Conservation (phyloP, 1,139 yeast species). For the Blastobotrys indianensis region DNA sequence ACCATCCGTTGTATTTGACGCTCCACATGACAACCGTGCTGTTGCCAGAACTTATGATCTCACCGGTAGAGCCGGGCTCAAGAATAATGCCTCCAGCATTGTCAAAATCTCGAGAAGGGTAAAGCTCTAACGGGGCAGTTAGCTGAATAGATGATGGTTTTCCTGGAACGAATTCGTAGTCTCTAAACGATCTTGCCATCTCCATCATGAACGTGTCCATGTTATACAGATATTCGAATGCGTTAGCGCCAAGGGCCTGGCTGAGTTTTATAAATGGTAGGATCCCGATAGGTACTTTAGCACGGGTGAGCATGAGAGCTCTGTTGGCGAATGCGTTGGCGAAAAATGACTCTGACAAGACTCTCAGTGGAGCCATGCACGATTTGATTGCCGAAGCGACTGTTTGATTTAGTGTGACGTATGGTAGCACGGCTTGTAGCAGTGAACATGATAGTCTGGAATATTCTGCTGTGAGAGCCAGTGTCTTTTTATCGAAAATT, state of each 20-base stretch:
- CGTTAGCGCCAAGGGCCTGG: conserved; percentile 52
- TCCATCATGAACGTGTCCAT: conserved; percentile 56
- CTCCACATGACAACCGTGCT: conserved; percentile 56
- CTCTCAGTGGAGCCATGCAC: conserved; percentile 52
- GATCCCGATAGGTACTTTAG: conserved; percentile 70
- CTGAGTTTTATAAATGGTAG: conserved; percentile 58
- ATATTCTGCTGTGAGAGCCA: conserved; percentile 45
- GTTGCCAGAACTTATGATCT: conserved; percentile 38
- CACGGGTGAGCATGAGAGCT: conserved; percentile 54
- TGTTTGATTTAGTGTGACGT: conserved; percentile 52
- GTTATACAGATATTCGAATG: conserved; percentile 54
- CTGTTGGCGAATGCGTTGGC: conserved; percentile 48
- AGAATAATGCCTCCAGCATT: conserved; percentile 38
- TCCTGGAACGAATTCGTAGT: conserved; percentile 31
- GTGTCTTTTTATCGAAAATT: conserved; percentile 33
- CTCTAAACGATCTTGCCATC: conserved; percentile 31
- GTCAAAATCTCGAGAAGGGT: conserved; percentile 39
- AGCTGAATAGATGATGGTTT: conserved; percentile 36
- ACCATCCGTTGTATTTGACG: conserved; percentile 80
- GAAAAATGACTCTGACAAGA: conserved; percentile 54
- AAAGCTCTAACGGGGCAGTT: conserved; percentile 37
- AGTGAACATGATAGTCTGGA: conserved; percentile 56
- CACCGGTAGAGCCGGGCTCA: conserved; percentile 63
- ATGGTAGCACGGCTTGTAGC: conserved; percentile 55
- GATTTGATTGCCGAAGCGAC: conserved; percentile 47